A percentile compares a stretch with the other conserved stretches of the same genome.
phyloP scores from a whole-genome alignment of 768 basidiomycete genomes.

The Tulasnella sp. region DNA sequence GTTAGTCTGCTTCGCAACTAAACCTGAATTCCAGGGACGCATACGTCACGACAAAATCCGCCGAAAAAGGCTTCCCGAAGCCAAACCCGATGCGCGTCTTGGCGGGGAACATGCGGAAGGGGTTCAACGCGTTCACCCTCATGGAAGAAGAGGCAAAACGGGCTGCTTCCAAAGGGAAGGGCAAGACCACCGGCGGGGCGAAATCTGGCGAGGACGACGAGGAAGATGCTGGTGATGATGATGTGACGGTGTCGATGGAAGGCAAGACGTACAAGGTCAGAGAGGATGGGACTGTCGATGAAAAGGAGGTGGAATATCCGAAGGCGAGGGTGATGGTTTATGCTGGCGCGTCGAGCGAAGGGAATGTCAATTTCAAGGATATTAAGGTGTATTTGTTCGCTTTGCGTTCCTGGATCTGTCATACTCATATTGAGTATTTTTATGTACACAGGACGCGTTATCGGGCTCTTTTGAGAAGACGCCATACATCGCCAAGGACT shows the following conservation, averaged over 20 bases:
- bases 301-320: slow-evolving; percentile 35
- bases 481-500: slow-evolving; percentile 39
- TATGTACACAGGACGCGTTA: slow-evolving; percentile 31
- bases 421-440: too few species aligned
- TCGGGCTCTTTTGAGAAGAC: slow-evolving; percentile 37
- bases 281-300: slow-evolving; percentile 34
- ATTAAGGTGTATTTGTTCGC: slow-evolving; percentile 35
- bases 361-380: slow-evolving; percentile 47
- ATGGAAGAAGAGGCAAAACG: slow-evolving; percentile 27
- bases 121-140: slow-evolving; percentile 74
- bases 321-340: slow-evolving; percentile 46
- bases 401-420: too few species aligned
- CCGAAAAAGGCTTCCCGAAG: slow-evolving; percentile 55
- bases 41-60: slow-evolving; percentile 6
- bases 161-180: background rate
- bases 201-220: slow-evolving; percentile 27
- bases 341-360: slow-evolving; percentile 41
- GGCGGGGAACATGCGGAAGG: slow-evolving; percentile 30
- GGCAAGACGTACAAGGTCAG: slow-evolving; percentile 32
- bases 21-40: slow-evolving; percentile 12
- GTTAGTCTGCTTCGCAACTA: too few species aligned
- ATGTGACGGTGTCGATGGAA: slow-evolving; percentile 13
- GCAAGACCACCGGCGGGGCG: slow-evolving; percentile 27
- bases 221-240: slow-evolving; percentile 25
- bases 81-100: slow-evolving; percentile 44